These are phyloP conservation scores for Vicia faba DNA, from an alignment of 306 rosid species.

Conservation along the genomic window DNA sequence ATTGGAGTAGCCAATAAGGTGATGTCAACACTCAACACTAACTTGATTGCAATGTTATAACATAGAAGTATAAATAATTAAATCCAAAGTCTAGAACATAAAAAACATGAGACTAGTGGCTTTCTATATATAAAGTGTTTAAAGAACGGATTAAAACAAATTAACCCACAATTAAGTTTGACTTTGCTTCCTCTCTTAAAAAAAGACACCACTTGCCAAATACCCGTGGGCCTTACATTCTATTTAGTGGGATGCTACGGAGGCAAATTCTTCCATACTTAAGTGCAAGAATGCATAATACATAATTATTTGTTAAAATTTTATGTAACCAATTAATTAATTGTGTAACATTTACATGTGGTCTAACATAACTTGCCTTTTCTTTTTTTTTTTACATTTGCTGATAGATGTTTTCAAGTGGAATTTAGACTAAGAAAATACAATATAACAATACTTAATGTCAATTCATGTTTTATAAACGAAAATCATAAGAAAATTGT, in stretches of 20 bases:
- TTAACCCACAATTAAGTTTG: conserved; percentile 2
- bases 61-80: no score
- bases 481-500: no score
- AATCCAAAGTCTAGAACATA: neutral
- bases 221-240: conserved; percentile 21
- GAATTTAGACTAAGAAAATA: no score
- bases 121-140: neutral
- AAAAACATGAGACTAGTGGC: neutral
- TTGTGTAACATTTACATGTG: no score
- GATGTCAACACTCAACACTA: conserved; percentile 14
- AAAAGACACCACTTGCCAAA: conserved; percentile 26
- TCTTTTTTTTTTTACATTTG: no score
- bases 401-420: no score
- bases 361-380: no score
- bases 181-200: neutral
- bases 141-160: conserved; percentile 15
- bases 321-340: no score
- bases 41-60: conserved; percentile 7
- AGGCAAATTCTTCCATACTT: conserved; percentile 6
- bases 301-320: neutral
- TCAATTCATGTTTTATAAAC: no score
- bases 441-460: no score
- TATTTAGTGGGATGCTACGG: conserved; percentile 38
- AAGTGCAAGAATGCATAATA: conserved; percentile 15
- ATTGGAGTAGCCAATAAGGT: no score